Percentiles rank a stretch among this genome's conserved stretches.
Evolutionary conservation across 352 stramenopile species (phyloP).

Genomic region (Phytophthora pinifolia): DNA sequence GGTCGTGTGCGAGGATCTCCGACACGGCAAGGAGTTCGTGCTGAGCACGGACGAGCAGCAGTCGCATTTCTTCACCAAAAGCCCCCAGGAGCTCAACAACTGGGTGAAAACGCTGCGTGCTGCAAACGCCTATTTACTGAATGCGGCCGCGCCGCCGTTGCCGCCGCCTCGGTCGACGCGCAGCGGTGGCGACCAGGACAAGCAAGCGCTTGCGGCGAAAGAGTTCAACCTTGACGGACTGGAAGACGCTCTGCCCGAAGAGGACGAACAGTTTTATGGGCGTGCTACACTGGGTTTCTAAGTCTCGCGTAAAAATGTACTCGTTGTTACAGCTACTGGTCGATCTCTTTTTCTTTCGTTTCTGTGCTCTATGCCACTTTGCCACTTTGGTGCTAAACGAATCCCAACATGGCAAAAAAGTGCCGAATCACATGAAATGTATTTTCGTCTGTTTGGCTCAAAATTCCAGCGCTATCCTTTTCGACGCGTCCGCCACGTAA

Average conservation of each 20-base stretch:
- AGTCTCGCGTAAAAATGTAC: conserved; percentile 36
- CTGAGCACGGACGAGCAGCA: conserved; percentile 82
- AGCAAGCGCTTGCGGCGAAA: conserved; percentile 21
- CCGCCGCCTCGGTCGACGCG: conserved; percentile 29
- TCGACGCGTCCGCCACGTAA: too few relatives aligned
- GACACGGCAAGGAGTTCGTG: conserved; percentile 77
- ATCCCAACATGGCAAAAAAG: neutral
- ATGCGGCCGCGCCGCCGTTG: conserved; percentile 31
- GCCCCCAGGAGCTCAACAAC: conserved; percentile 60
- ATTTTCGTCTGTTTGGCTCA: conserved; percentile 11
- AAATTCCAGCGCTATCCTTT: too few relatives aligned
- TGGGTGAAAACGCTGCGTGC: conserved; percentile 82
- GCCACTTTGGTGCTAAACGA: too few relatives aligned
- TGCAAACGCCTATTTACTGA: conserved; percentile 65
- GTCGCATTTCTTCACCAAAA: conserved; percentile 86
- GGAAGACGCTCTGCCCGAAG: conserved; percentile 47
- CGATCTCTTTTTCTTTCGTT: neutral
- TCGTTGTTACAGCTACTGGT: conserved; percentile 29
- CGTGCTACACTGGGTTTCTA: conserved; percentile 84
- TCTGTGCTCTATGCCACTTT: neutral
- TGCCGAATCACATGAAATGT: conserved; percentile 27
- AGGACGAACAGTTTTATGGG: conserved; percentile 83
- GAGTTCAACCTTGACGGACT: conserved; percentile 44
- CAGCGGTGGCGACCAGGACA: conserved; percentile 22
- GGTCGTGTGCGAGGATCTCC: conserved; percentile 77